Conservation (phyloP, 2,329 filamentous ascomycete genomes). For the Teratosphaeria viscida region DNA sequence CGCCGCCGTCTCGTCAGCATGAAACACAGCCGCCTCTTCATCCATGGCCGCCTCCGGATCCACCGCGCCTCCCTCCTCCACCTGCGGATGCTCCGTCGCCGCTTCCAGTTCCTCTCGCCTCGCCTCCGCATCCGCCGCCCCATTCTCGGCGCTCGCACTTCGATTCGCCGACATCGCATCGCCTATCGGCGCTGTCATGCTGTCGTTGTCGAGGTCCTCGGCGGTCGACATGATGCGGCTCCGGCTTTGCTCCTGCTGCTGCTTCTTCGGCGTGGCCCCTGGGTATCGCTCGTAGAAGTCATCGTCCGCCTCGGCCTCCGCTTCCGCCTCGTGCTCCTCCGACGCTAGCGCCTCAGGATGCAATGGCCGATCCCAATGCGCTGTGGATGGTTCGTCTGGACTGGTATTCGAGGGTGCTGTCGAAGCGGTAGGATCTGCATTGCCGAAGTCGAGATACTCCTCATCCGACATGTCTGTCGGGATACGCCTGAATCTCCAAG, state of each 20-base stretch:
- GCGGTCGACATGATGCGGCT: background rate
- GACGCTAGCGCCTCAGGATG: constrained; percentile 19
- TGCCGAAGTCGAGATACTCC: constrained; percentile 31
- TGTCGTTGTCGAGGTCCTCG: constrained; percentile 1
- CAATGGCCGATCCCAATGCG: constrained; percentile 46
- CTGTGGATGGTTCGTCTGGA: constrained; percentile 15
- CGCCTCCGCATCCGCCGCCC: constrained; percentile 2
- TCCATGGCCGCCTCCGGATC: constrained; percentile 4
- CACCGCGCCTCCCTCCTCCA: background rate
- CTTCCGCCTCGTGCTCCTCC: background rate
- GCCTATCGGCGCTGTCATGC: constrained; percentile 1
- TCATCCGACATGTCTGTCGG: constrained; percentile 9
- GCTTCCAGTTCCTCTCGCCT: constrained; percentile 5
- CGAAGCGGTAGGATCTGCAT: constrained; percentile 22
- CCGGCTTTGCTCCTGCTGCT: background rate
- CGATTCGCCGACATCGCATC: constrained; percentile 6
- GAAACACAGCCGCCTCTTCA: constrained; percentile 15
- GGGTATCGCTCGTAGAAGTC: constrained; percentile 29
- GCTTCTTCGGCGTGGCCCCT: constrained; percentile 15
- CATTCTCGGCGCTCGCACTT: constrained; percentile 4
- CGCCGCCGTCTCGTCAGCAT: constrained; percentile 9
- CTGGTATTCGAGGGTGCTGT: background rate
- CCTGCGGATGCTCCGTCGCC: constrained; percentile 1
- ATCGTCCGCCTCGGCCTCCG: constrained; percentile 17
- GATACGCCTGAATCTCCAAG: background rate